Conservation (phyloP, 345 rosid genomes). For the Brassica juncea region DNA sequence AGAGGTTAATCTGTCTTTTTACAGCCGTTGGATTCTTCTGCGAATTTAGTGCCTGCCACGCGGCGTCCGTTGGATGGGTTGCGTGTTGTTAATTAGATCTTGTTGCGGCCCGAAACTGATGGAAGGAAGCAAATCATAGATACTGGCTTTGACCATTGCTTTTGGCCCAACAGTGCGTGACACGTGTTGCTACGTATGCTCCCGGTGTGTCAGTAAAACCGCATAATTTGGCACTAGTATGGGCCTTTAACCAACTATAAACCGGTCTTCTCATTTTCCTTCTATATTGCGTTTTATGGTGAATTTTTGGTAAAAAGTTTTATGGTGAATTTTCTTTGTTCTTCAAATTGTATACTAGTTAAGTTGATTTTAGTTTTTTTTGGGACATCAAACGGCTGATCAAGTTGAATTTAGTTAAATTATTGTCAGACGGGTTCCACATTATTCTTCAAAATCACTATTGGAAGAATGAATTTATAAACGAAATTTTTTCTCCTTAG, state of each 20-base stretch:
- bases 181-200: conserved; percentile 37
- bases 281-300: background rate
- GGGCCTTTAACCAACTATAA: conserved; percentile 6
- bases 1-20: background rate
- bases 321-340: too few species aligned
- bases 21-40: conserved; percentile 27
- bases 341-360: too few species aligned
- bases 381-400: too few species aligned
- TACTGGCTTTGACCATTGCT: conserved; percentile 11
- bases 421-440: too few species aligned
- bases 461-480: too few species aligned
- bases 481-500: too few species aligned
- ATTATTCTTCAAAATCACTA: too few species aligned
- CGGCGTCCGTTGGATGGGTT: background rate
- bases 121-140: conserved; percentile 26
- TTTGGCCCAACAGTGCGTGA: conserved; percentile 10
- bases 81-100: conserved; percentile 5
- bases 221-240: conserved; percentile 12
- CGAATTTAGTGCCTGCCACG: background rate
- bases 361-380: too few species aligned
- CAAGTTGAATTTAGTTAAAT: too few species aligned
- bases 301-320: too few species aligned
- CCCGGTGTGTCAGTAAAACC: conserved; percentile 19
- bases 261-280: background rate
- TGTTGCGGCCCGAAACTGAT: conserved; percentile 10